phyloP scores from a whole-genome alignment of 2,329 filamentous ascomycete genomes.

The Oidium heveae region DNA sequence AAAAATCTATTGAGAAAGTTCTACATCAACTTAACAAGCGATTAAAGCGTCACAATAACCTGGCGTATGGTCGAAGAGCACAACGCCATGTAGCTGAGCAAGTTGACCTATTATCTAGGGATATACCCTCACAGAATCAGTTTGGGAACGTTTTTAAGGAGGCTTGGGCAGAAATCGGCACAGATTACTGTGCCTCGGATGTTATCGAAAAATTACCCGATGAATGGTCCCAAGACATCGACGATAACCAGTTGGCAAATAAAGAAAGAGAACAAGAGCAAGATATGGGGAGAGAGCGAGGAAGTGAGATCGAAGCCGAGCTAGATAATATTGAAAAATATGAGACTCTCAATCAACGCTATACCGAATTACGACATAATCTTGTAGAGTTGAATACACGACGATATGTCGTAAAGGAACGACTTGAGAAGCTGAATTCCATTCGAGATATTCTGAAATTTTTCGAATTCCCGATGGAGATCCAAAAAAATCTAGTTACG shows the following conservation, averaged over 20 bases:
- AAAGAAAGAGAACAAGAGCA: slow-evolving; percentile 9
- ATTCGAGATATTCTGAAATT: slow-evolving; percentile 27
- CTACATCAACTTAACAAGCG: slow-evolving; percentile 32
- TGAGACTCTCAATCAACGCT: slow-evolving; percentile 21
- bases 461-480: slow-evolving; percentile 18
- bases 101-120: slow-evolving; percentile 38
- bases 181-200: slow-evolving; percentile 11
- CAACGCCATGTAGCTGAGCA: slow-evolving; percentile 48
- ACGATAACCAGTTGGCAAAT: no score
- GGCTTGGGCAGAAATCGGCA: slow-evolving; percentile 17
- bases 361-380: slow-evolving; percentile 22
- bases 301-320: no score
- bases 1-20: slow-evolving; percentile 28
- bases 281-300: slow-evolving; percentile 11
- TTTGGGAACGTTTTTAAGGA: slow-evolving; percentile 15
- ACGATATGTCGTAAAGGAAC: slow-evolving; percentile 17
- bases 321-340: slow-evolving; percentile 3
- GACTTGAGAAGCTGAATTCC: slow-evolving; percentile 21
- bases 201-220: slow-evolving; percentile 11
- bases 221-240: slow-evolving; percentile 7
- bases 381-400: slow-evolving; percentile 25
- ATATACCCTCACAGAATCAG: slow-evolving; percentile 15
- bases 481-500: slow-evolving; percentile 43
- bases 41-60: slow-evolving; percentile 36
- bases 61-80: slow-evolving; percentile 43